A percentile compares a stretch with the other conserved stretches of the same genome.
Evolutionary conservation across 306 rosid species (phyloP).

Genomic region (Vachellia pachyceras): DNA sequence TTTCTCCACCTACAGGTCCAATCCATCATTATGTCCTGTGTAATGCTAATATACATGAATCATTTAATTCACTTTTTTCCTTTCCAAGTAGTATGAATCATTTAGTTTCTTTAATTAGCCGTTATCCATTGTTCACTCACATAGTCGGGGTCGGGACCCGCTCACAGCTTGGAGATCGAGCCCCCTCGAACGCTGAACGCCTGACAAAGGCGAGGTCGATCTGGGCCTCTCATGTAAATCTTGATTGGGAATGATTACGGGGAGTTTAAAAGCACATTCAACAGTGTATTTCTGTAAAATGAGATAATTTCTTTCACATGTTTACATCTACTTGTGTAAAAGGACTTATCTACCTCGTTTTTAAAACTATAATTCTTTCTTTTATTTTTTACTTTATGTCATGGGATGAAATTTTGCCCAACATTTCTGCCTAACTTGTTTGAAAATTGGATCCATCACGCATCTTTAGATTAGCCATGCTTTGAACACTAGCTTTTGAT

Average conservation of each 20-base stretch:
- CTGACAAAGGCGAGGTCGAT: constrained; percentile 53
- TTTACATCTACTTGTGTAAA: no score
- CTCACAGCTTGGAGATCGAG: constrained; percentile 61
- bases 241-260: no score
- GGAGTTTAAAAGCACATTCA: no score
- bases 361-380: constrained; percentile 31
- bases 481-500: neutral
- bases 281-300: no score
- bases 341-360: no score
- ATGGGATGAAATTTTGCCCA: constrained; percentile 45
- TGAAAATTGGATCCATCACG: constrained; percentile 37
- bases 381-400: neutral
- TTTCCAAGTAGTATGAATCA: no score
- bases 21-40: no score
- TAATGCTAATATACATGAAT: no score
- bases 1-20: no score
- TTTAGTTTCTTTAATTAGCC: constrained; percentile 51
- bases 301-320: no score
- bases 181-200: constrained; percentile 63
- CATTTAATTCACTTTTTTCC: neutral
- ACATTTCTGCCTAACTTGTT: constrained; percentile 37
- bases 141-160: constrained; percentile 65
- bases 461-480: constrained; percentile 1
- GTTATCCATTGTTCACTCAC: constrained; percentile 37
- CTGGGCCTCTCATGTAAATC: constrained; percentile 48